A percentile compares a stretch with the other conserved stretches of the same genome.
These are phyloP conservation scores for Pyrenophora seminiperda DNA, from an alignment of 2,329 filamentous ascomycete genomes.

Conservation along the genomic window DNA sequence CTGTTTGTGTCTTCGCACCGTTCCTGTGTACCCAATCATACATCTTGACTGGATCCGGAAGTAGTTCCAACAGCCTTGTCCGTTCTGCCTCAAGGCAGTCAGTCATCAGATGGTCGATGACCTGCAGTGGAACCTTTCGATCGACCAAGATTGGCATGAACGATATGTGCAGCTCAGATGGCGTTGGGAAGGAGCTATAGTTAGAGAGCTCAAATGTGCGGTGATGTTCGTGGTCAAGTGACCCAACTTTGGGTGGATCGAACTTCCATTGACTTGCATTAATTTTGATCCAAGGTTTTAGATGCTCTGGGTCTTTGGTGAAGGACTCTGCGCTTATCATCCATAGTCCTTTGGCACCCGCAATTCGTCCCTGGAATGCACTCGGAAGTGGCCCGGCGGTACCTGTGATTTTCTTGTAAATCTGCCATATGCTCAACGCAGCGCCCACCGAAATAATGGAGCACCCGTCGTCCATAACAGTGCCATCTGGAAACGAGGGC, in stretches of 20 bases:
- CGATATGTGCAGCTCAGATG: slow-evolving; percentile 67
- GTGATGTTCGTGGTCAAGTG: slow-evolving; percentile 48
- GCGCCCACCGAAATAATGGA: slow-evolving; percentile 67
- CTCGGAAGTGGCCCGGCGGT: slow-evolving; percentile 70
- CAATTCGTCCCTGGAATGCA: slow-evolving; percentile 71
- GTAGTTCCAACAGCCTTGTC: slow-evolving; percentile 56
- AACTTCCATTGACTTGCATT: slow-evolving; percentile 72
- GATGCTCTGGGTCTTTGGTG: slow-evolving; percentile 48
- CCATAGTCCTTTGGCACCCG: slow-evolving; percentile 78
- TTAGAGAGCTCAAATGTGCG: slow-evolving; percentile 69
- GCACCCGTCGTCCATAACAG: slow-evolving; percentile 62
- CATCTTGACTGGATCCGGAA: slow-evolving; percentile 63
- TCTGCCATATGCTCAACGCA: slow-evolving; percentile 58
- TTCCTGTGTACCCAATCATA: slow-evolving; percentile 49
- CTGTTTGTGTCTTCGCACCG: slow-evolving; percentile 37
- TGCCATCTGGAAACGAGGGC: slow-evolving; percentile 10
- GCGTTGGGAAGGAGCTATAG: slow-evolving; percentile 53
- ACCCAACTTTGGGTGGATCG: slow-evolving; percentile 54
- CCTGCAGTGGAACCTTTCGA: slow-evolving; percentile 55
- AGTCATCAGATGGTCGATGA: slow-evolving; percentile 58
- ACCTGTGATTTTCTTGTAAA: slow-evolving; percentile 58
- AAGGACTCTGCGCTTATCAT: slow-evolving; percentile 61
- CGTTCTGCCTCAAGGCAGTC: slow-evolving; percentile 60
- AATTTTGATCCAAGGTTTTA: slow-evolving; percentile 67
- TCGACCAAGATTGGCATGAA: slow-evolving; percentile 71